phyloP scores from a whole-genome alignment of 192 early-diverging fungal genomes.

The Paraglomus occultum region DNA sequence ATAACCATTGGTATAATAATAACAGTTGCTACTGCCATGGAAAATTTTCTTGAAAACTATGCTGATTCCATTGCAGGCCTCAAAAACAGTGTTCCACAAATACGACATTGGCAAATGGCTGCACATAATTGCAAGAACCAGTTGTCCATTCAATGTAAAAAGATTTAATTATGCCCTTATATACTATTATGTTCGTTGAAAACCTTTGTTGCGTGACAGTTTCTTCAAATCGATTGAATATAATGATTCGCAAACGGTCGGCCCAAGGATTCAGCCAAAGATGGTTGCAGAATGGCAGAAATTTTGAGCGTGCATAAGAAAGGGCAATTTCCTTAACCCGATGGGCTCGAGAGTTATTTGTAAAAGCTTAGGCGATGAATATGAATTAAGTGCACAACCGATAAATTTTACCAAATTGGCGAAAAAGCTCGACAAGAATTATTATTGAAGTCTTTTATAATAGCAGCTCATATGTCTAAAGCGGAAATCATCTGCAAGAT shows the following conservation, averaged over 20 bases:
- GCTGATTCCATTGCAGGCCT: no score
- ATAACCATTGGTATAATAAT: no score
- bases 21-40: no score
- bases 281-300: constrained; percentile 4
- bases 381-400: constrained; percentile 11
- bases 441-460: constrained; percentile 25
- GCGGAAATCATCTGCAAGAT: constrained; percentile 9
- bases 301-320: background rate
- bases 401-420: background rate
- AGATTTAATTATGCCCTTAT: background rate
- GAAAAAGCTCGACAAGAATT: constrained; percentile 19
- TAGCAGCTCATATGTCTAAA: background rate
- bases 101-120: constrained; percentile 7
- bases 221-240: constrained; percentile 14
- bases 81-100: constrained; percentile 20
- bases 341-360: background rate
- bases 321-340: constrained; percentile 1
- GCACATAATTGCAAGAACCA: constrained; percentile 4
- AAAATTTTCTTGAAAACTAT: no score
- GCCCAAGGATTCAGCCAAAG: constrained; percentile 4
- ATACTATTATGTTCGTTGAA: background rate
- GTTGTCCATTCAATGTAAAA: constrained; percentile 3
- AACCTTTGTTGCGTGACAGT: constrained; percentile 5
- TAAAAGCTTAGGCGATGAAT: constrained; percentile 8
- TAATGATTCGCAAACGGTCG: constrained; percentile 4